These are phyloP conservation scores for Primulina eburnea DNA, from an alignment of 257 asterid genomes.

Conservation along the genomic window DNA sequence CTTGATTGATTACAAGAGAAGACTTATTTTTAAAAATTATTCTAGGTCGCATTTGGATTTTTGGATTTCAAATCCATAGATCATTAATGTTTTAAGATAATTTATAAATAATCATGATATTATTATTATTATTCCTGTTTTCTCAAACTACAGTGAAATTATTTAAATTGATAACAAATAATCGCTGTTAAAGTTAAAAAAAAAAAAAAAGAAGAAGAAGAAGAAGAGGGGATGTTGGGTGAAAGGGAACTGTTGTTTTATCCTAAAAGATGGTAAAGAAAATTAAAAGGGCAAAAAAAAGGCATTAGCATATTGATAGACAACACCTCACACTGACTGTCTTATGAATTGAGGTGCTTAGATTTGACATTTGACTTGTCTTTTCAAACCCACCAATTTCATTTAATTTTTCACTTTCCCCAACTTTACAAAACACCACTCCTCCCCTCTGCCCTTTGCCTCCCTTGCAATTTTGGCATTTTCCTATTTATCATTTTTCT, in stretches of 20 bases:
- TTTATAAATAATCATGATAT: too few species aligned
- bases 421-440: conserved; percentile 29
- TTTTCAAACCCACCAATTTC: conserved; percentile 32
- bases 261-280: conserved; percentile 3
- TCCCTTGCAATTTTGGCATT: background rate
- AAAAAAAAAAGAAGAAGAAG: too few species aligned
- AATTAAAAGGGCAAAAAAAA: conserved; percentile 10
- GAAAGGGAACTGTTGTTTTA: conserved; percentile 8
- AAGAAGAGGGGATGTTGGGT: too few species aligned
- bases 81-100: too few species aligned
- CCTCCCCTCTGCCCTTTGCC: conserved; percentile 22
- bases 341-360: conserved; percentile 64
- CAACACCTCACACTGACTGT: conserved; percentile 68
- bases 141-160: too few species aligned
- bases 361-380: conserved; percentile 83
- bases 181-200: too few species aligned
- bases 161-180: too few species aligned
- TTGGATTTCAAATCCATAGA: too few species aligned
- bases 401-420: conserved; percentile 16
- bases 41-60: too few species aligned
- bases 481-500: background rate
- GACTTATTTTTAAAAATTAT: too few species aligned
- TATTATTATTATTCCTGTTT: too few species aligned
- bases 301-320: conserved; percentile 46
- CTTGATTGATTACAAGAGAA: too few species aligned